Evolutionary conservation across 2,329 filamentous ascomycete genomes (phyloP), one percentile per base, ranked within the genome.

Genomic region (Scedosporium dehoogii): DNA sequence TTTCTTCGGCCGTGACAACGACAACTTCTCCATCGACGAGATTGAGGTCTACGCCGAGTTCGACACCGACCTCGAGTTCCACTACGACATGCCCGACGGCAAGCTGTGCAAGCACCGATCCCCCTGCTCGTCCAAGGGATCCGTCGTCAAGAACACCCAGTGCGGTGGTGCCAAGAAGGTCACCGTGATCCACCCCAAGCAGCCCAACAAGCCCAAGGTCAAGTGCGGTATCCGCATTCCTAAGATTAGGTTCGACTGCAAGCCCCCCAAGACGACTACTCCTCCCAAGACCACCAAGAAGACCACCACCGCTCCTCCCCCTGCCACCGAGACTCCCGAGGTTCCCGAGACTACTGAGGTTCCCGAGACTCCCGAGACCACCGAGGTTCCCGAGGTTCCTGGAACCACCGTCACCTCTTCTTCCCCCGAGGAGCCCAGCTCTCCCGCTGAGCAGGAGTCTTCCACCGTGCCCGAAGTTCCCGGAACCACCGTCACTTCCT

Each of bases 131-230:
- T 78, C 81, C 62, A 78, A 81, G 16, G 90, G 90, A 69, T 87
- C 85, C 63, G 83, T 82, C 57, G 81, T 97, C 69, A 77, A 85
- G 76, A 97, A 97, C 83, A 85, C 79, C 65, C 91, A 97, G 81
- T 97, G 93, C 73, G 93, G 92, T 84, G 92, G 92, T 75, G 92
- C 93, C 67, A 91, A 83, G 72, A 86, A 85, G 63, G 91, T 97
- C 65, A 86, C 84, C 62, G 86, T 97, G 72, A 76, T 86, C 73
- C 85, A 81, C 75, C 81, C 83, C 66, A 75, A 83, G 63, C 84
- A 87, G 71, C 77, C 83, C 66, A 73, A 81, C 65, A 80, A 81
- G 70, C 78, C 64, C 63, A 80, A 85, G 72, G 75, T 80, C 58
- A 76, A 75, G 69, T 94, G 90, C 79, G 81, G 82, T 68, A 81